Conservation (phyloP, 306 rosid species). For the Cicer pinnatifidum region DNA sequence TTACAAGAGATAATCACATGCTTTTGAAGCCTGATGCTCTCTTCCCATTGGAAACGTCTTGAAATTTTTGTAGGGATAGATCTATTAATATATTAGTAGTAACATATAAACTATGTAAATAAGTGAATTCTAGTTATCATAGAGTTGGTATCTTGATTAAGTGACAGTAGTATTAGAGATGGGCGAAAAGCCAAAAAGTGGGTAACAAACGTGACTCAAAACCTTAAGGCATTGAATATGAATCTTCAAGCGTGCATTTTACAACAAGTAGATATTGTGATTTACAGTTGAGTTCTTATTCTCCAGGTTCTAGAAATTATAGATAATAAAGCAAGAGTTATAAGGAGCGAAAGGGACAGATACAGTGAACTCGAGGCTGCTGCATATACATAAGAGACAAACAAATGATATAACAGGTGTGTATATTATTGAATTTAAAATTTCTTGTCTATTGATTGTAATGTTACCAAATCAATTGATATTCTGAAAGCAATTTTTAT, state of each 20-base stretch:
- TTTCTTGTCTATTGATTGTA: conserved; percentile 25
- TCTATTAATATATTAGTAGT: background rate
- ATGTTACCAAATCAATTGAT: conserved; percentile 26
- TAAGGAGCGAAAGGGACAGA: conserved; percentile 67
- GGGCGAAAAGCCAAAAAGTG: too few species aligned
- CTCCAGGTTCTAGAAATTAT: conserved; percentile 83
- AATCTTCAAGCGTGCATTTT: background rate
- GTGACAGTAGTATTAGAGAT: too few species aligned
- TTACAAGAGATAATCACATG: background rate
- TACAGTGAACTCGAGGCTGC: conserved; percentile 60
- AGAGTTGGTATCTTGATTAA: too few species aligned
- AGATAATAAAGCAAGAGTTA: conserved; percentile 67
- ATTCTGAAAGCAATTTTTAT: conserved; percentile 5
- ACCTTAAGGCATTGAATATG: background rate
- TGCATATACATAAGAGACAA: conserved; percentile 58
- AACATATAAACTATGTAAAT: conserved; percentile 1
- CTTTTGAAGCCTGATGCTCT: background rate
- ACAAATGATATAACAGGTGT: conserved; percentile 49
- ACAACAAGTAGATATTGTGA: conserved; percentile 18
- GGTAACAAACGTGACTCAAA: too few species aligned
- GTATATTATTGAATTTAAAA: background rate
- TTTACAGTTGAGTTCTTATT: conserved; percentile 33
- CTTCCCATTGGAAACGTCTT: background rate
- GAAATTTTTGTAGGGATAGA: conserved; percentile 15
- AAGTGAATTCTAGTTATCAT: conserved; percentile 13